These are phyloP conservation scores for Zygnema circumcarinatum DNA, from an alignment of 139 green algal genomes.

Conservation along the genomic window DNA sequence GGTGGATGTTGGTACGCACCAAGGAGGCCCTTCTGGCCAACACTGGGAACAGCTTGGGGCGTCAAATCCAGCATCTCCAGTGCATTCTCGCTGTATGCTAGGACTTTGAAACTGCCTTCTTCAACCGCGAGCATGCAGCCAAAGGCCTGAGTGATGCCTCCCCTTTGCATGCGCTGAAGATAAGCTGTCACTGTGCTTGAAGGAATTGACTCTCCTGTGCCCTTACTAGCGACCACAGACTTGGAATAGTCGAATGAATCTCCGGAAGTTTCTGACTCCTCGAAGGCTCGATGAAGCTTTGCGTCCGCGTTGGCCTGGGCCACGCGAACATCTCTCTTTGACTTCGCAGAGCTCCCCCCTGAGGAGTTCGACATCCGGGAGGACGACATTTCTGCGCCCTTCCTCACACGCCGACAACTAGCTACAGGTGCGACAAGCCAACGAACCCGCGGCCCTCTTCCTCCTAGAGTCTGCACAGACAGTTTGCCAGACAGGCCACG, in stretches of 20 bases:
- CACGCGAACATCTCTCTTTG: conserved; percentile 35
- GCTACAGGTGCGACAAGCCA: too few species aligned
- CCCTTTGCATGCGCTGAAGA: conserved; percentile 58
- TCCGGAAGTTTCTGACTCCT: conserved; percentile 37
- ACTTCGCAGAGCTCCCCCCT: conserved; percentile 41
- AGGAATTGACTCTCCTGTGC: conserved; percentile 41
- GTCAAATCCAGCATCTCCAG: conserved; percentile 51
- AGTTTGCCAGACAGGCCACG: too few species aligned
- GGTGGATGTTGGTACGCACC: too few species aligned
- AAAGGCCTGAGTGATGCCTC: conserved; percentile 49
- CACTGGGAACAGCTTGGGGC: conserved; percentile 47
- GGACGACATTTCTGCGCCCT: conserved; percentile 22
- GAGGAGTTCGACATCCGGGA: conserved; percentile 44
- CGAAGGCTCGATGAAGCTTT: conserved; percentile 49
- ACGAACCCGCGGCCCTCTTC: too few species aligned
- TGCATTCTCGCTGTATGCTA: conserved; percentile 58
- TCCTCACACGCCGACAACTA: too few species aligned
- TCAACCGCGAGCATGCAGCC: conserved; percentile 56
- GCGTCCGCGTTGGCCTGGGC: conserved; percentile 51
- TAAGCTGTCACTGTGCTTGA: conserved; percentile 49
- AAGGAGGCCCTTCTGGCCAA: conserved; percentile 40
- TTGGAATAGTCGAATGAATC: conserved; percentile 58
- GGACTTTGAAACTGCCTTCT: conserved; percentile 48
- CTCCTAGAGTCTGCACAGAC: too few species aligned
- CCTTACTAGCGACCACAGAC: conserved; percentile 52